Conservation (phyloP, 2,329 filamentous ascomycete species). For the Colletotrichum acutatum region DNA sequence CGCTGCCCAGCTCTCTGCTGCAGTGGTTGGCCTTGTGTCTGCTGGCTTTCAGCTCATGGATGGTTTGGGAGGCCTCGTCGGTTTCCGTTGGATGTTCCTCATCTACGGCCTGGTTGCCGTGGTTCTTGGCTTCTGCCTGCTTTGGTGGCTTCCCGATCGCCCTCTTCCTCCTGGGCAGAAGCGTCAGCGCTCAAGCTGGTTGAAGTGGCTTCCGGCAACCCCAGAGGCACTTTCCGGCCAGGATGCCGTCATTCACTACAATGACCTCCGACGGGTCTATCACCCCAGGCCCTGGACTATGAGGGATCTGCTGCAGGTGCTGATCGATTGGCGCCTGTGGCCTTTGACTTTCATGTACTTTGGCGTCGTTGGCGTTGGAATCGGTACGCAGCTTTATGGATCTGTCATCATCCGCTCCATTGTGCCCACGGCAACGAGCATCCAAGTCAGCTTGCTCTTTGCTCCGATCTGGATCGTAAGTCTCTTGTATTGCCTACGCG, state of each 20-base stretch:
- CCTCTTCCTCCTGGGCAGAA: conserved; percentile 78
- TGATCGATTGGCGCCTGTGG: conserved; percentile 90
- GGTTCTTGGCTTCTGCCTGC: conserved; percentile 75
- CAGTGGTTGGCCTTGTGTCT: conserved; percentile 88
- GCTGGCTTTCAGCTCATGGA: conserved; percentile 95
- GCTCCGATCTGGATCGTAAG: conserved; percentile 92
- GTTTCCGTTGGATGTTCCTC: conserved; percentile 94
- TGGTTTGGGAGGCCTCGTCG: conserved; percentile 77
- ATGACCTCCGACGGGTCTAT: conserved; percentile 84
- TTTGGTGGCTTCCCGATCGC: conserved; percentile 93
- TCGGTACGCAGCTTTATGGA: conserved; percentile 88
- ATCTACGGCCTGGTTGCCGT: conserved; percentile 83
- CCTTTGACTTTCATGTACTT: conserved; percentile 93
- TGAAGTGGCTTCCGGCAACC: conserved; percentile 74
- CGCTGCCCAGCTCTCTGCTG: conserved; percentile 87
- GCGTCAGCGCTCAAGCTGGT: conserved; percentile 60
- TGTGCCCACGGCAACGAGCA: conserved; percentile 75
- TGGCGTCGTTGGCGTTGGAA: conserved; percentile 91
- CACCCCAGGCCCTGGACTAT: conserved; percentile 78
- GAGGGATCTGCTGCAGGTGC: conserved; percentile 74
- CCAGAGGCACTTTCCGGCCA: conserved; percentile 79
- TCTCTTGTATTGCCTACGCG: conserved; percentile 38
- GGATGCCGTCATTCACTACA: conserved; percentile 85
- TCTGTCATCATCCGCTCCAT: conserved; percentile 87
- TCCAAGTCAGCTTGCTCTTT: conserved; percentile 84